Conservation (phyloP, 352 stramenopile species). For the Phytopythium kandeliae region DNA sequence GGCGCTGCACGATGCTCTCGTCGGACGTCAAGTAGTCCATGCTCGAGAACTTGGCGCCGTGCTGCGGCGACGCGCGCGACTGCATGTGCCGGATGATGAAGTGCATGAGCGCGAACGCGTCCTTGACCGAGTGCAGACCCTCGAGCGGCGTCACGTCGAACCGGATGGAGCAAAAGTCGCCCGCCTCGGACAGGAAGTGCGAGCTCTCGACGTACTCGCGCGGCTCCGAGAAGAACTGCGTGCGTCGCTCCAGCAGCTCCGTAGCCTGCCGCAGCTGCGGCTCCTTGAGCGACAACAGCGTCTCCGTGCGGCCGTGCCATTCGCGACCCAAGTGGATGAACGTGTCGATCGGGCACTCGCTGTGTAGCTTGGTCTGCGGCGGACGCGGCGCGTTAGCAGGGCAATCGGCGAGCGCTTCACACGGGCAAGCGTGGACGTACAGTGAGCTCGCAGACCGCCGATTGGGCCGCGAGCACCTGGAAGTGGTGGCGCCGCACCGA, state of each 20-base stretch:
- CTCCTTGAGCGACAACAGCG: slow-evolving; percentile 23
- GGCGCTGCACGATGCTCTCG: slow-evolving; percentile 25
- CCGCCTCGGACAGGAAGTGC: slow-evolving; percentile 34
- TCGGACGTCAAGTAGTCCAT: slow-evolving; percentile 20
- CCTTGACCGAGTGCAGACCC: slow-evolving; percentile 19
- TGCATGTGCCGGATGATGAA: slow-evolving; percentile 37
- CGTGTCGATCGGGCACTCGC: slow-evolving; percentile 24
- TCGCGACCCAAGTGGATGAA: slow-evolving; percentile 39
- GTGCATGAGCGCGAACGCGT: slow-evolving; percentile 30
- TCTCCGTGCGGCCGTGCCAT: slow-evolving; percentile 16
- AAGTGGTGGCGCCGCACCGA: slow-evolving; percentile 27
- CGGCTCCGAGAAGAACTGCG: slow-evolving; percentile 29
- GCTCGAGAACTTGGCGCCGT: slow-evolving; percentile 23
- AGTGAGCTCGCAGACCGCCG: slow-evolving; percentile 26
- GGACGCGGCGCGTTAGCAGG: too few relatives aligned
- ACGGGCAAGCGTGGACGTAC: slow-evolving; percentile 8
- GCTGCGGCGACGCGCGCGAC: slow-evolving; percentile 13
- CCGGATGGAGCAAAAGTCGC: slow-evolving; percentile 33
- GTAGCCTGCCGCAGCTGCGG: slow-evolving; percentile 30
- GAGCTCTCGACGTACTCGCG: slow-evolving; percentile 28
- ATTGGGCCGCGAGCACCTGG: slow-evolving; percentile 25
- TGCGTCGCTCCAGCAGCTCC: slow-evolving; percentile 37
- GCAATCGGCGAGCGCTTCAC: too few relatives aligned
- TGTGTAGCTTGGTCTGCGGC: slow-evolving; percentile 16
- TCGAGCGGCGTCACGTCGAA: slow-evolving; percentile 34